Percentiles rank a stretch among this genome's conserved stretches.
phyloP scores from a whole-genome alignment of 306 rosid species.

The Inga oerstediana region DNA sequence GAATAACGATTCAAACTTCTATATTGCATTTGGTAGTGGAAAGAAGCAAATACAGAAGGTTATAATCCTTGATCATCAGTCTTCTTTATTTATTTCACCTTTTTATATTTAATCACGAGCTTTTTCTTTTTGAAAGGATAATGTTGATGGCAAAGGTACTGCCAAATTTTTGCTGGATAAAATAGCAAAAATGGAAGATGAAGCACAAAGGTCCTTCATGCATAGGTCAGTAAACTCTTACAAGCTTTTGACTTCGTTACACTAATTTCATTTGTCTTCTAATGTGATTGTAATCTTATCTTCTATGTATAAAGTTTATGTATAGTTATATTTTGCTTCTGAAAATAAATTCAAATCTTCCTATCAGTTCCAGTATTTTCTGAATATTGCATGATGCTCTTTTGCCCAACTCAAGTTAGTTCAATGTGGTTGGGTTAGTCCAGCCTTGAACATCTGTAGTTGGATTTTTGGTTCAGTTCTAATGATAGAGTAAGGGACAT shows the following conservation, averaged over 20 bases:
- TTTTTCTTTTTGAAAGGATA: conserved; percentile 55
- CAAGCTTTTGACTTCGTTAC: conserved; percentile 23
- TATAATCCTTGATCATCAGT: conserved; percentile 37
- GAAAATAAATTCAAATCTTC: neutral
- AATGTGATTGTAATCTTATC: conserved; percentile 9
- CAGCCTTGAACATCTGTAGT: neutral
- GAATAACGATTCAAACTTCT: conserved; percentile 86
- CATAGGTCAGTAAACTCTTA: conserved; percentile 69
- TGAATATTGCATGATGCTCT: neutral
- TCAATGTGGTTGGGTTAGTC: neutral
- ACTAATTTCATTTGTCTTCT: conserved; percentile 23
- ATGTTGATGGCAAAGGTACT: conserved; percentile 77
- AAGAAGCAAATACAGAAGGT: conserved; percentile 72
- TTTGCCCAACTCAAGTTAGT: neutral
- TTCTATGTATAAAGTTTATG: conserved; percentile 3
- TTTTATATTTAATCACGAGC: conserved; percentile 34
- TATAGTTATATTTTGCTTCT: no score
- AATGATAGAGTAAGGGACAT: neutral
- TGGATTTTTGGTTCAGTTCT: conserved; percentile 8
- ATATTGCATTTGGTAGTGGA: conserved; percentile 56
- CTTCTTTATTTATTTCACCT: conserved; percentile 25
- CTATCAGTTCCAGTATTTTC: neutral
- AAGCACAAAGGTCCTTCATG: conserved; percentile 97
- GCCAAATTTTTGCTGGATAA: conserved; percentile 75
- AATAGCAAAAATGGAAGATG: conserved; percentile 80